A percentile compares a stretch with the other conserved stretches of the same genome.
These are phyloP conservation scores for Colletotrichum orchidophilum DNA, from an alignment of 2,329 filamentous ascomycete species.

Conservation along the genomic window DNA sequence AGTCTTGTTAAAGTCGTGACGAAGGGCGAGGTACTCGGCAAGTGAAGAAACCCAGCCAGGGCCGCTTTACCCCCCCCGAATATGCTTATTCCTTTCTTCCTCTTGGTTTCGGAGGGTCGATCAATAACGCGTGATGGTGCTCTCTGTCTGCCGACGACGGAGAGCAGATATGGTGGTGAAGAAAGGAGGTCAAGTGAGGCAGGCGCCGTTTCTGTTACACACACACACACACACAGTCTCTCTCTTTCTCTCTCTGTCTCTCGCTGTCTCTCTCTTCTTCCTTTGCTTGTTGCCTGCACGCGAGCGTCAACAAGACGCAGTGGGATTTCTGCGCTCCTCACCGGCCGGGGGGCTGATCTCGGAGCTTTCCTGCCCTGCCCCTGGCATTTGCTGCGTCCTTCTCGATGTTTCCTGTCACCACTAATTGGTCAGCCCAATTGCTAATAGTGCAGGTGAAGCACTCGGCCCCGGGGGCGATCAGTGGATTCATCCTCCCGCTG, in stretches of 20 bases:
- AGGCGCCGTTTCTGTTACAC: background rate
- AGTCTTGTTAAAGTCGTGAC: conserved; percentile 12
- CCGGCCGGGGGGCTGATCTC: conserved; percentile 6
- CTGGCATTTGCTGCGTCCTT: background rate
- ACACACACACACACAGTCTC: background rate
- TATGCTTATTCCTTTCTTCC: conserved; percentile 18
- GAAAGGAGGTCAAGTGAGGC: background rate
- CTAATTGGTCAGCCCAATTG: conserved; percentile 32
- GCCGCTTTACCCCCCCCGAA: background rate
- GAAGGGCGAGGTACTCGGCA: background rate
- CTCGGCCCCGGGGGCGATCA: conserved; percentile 32
- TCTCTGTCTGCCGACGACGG: background rate
- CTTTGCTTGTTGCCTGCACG: conserved; percentile 1
- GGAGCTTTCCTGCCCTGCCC: conserved; percentile 27
- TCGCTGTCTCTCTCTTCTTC: background rate
- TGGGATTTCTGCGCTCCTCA: background rate
- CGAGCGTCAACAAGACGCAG: background rate
- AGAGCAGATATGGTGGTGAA: background rate
- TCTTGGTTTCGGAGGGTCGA: conserved; percentile 13
- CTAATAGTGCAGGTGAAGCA: conserved; percentile 35
- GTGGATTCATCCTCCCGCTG: conserved; percentile 33
- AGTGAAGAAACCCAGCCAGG: background rate
- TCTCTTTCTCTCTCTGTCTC: background rate
- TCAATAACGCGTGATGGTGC: background rate
- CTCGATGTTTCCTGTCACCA: conserved; percentile 15